Evolutionary conservation across 805 yeast genomes (phyloP).

Genomic region (Kluyveromyces starmeri): DNA sequence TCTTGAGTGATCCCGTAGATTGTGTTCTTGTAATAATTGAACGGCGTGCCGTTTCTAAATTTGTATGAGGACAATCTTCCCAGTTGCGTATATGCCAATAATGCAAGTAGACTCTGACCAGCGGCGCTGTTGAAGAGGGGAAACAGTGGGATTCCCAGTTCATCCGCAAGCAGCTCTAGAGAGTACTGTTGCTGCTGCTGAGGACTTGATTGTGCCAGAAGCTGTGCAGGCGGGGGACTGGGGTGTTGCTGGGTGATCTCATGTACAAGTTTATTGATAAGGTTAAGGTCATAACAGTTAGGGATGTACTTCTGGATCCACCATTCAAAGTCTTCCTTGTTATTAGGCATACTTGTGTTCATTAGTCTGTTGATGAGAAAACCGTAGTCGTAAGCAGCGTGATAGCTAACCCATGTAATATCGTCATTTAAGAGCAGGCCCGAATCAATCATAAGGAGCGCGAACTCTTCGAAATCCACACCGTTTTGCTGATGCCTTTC

Average conservation of each 20-base stretch:
- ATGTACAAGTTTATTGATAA: conserved; percentile 31
- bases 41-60: conserved; percentile 28
- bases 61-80: conserved; percentile 28
- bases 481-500: conserved; percentile 67
- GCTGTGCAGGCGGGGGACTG: conserved; percentile 13
- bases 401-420: conserved; percentile 85
- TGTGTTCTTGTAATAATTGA: conserved; percentile 38
- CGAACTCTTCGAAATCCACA: conserved; percentile 68
- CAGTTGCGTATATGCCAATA: conserved; percentile 57
- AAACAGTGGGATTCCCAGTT: conserved; percentile 55
- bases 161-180: conserved; percentile 60
- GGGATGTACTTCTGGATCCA: conserved; percentile 73
- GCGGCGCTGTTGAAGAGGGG: conserved; percentile 48
- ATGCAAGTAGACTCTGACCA: conserved; percentile 53
- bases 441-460: conserved; percentile 75
- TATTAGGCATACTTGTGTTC: conserved; percentile 69
- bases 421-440: conserved; percentile 64
- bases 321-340: conserved; percentile 67
- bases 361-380: conserved; percentile 70
- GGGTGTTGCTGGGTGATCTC: conserved; percentile 20
- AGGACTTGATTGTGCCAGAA: conserved; percentile 6
- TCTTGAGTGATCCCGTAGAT: conserved; percentile 41
- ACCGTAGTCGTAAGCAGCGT: conserved; percentile 92
- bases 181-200: conserved; percentile 18
- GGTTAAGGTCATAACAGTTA: conserved; percentile 72